Conservation (phyloP, 2,329 filamentous ascomycete species). For the Verticillium zaregamsianum region DNA sequence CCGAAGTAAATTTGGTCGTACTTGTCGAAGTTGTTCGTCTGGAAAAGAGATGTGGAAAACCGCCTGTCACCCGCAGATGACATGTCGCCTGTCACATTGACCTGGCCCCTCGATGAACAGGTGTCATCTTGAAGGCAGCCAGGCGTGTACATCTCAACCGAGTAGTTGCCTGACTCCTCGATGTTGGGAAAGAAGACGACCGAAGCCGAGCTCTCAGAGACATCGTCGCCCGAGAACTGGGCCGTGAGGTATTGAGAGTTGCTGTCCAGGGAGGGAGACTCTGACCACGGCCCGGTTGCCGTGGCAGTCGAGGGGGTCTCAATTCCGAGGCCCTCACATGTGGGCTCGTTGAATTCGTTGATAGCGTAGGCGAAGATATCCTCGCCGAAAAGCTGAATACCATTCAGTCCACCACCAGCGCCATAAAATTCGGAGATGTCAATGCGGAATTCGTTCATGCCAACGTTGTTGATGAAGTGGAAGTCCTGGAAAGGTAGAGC, state of each 20-base stretch:
- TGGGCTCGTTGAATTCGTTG: conserved; percentile 81
- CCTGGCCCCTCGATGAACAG: conserved; percentile 71
- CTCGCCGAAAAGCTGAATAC: conserved; percentile 82
- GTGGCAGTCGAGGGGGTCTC: conserved; percentile 63
- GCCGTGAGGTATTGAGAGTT: conserved; percentile 74
- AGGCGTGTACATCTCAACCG: conserved; percentile 86
- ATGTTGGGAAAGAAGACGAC: conserved; percentile 83
- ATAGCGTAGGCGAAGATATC: conserved; percentile 84
- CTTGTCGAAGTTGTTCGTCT: conserved; percentile 96
- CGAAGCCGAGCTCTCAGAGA: conserved; percentile 55
- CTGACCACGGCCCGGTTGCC: conserved; percentile 68
- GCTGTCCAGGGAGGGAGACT: conserved; percentile 64
- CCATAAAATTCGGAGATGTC: conserved; percentile 89
- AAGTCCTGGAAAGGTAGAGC: conserved; percentile 78
- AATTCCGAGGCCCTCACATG: conserved; percentile 58
- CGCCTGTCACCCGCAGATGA: conserved; percentile 42
- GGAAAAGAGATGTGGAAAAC: conserved; percentile 64
- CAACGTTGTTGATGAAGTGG: conserved; percentile 79
- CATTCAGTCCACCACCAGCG: conserved; percentile 74
- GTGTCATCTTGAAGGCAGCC: conserved; percentile 79
- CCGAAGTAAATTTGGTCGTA: conserved; percentile 91
- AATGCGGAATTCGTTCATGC: conserved; percentile 82
- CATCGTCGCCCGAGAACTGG: conserved; percentile 46
- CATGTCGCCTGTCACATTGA: conserved; percentile 76
- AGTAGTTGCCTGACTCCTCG: conserved; percentile 85